Evolutionary conservation across 345 rosid species (phyloP).

Genomic region (Eucalyptus pauciflora): DNA sequence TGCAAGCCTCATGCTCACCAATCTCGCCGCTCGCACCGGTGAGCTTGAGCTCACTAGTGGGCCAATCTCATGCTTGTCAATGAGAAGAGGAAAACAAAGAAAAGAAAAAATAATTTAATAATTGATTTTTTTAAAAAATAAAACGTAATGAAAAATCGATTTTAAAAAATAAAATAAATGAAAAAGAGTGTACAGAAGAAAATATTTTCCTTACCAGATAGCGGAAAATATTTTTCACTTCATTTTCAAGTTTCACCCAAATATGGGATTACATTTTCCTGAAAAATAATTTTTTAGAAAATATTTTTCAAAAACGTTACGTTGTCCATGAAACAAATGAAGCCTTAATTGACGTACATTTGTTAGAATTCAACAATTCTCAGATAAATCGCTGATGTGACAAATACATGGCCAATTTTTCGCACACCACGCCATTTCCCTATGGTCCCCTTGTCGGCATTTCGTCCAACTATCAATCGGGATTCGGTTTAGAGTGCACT

Average conservation of each 20-base stretch:
- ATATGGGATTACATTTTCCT: rapidly evolving
- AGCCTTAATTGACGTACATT: no score
- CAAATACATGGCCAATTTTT: background rate
- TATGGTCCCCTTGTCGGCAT: background rate
- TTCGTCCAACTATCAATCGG: background rate
- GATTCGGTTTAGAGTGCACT: background rate
- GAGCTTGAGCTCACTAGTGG: no score
- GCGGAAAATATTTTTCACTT: no score
- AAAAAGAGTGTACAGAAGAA: no score
- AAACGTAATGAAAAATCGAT: no score
- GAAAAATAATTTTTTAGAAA: rapidly evolving
- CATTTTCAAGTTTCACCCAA: no score
- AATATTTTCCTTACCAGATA: rapidly evolving
- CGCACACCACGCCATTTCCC: background rate
- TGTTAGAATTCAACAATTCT: background rate
- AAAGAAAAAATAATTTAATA: no score
- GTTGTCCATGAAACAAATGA: rapidly evolving
- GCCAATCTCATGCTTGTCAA: no score
- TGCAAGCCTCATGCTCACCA: no score
- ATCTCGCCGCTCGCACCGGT: no score
- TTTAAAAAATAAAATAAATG: no score
- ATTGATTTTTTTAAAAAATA: rapidly evolving
- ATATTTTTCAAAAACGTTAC: rapidly evolving
- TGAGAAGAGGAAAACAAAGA: no score
- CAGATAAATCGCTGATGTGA: background rate